These are phyloP conservation scores for Aspergillus sclerotiicarbonarius DNA, from an alignment of 495 filamentous ascomycete species.

Conservation along the genomic window DNA sequence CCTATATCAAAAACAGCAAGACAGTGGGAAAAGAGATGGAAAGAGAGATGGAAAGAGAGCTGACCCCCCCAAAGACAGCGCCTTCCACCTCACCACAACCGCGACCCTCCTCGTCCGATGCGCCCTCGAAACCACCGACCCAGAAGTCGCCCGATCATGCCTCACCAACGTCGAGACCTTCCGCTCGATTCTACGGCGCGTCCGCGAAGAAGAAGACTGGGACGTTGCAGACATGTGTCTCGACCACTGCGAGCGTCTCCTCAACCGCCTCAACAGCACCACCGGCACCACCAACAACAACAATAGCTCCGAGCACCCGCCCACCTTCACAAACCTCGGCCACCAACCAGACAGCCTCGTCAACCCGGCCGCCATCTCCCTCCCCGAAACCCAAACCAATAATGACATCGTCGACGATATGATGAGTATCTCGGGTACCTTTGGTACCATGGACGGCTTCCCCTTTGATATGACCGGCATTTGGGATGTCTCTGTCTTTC, in stretches of 20 bases:
- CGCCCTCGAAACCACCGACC: slow-evolving; percentile 45
- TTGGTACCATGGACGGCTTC: slow-evolving; percentile 51
- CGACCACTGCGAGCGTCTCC: slow-evolving; percentile 50
- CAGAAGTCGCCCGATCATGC: slow-evolving; percentile 39
- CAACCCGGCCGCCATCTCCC: slow-evolving; percentile 44
- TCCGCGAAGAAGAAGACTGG: slow-evolving; percentile 53
- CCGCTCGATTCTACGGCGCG: slow-evolving; percentile 45
- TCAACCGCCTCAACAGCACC: slow-evolving; percentile 40
- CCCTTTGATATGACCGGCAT: slow-evolving; percentile 53
- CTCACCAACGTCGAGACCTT: slow-evolving; percentile 44
- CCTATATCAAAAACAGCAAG: neutral
- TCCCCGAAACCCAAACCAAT: slow-evolving; percentile 49
- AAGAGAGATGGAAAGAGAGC: too few species aligned
- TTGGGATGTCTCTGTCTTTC: slow-evolving; percentile 50
- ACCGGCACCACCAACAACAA: slow-evolving; percentile 15
- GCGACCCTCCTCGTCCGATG: slow-evolving; percentile 49
- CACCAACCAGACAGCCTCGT: slow-evolving; percentile 29
- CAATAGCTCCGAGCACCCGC: neutral
- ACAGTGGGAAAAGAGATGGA: slow-evolving; percentile 4
- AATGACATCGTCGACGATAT: slow-evolving; percentile 53
- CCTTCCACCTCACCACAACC: slow-evolving; percentile 49
- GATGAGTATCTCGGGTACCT: slow-evolving; percentile 51
- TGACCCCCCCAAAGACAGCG: slow-evolving; percentile 37
- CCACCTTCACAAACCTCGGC: neutral
- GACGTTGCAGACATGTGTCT: slow-evolving; percentile 55